Base-by-base conservation (phyloP, 306 rosid species). In the Dryas alaskensis region DNA sequence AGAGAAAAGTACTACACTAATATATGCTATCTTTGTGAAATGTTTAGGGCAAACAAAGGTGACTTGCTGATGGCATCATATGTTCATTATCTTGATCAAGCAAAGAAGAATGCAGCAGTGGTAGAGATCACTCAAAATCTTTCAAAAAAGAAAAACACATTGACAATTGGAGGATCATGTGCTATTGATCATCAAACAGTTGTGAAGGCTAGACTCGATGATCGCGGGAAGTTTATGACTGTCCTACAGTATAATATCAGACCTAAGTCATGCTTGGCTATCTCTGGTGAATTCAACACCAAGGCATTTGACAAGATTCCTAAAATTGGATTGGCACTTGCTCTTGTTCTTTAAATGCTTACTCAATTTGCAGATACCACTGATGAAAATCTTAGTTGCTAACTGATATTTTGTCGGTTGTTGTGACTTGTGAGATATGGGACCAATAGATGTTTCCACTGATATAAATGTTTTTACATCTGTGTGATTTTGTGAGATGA, bases 311-410 rank as follows among this genome's bases (percentile, higher is more conserved):
- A 70, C 65, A 62, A 54, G 64, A 65, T 44, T 50, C 81, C 72
- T 46, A 77, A 63, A 55, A 60, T 70, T 70, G 81, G 81, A 1
- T 37, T 77, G 76, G 70, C 65, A 42, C 57, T 77, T 60, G 37
- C 44, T 43, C 49, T 77, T 50, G 60, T 19, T 43, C 81, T 60
- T 62, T 53, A 45, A 73, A 73, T 74, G 76, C 37, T 71, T 60
- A 6, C 6, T 31, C 17, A 86, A 47, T 72, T 31, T 81, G 80
- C 87, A 90, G 70, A 92, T 79, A 54, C 68, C 27, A 42, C 50
- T n/a, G 9, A 43, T 42, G 50, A 27, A 63, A 44, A 4, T 65
- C 39, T 44, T 65, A 17, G 69, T 44, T 4, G 8, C 31, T 22
- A 17, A 9, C 17, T 17, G 25, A 59, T 45, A 43, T 45, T 46